Evolutionary conservation across 129 eudicot genomes (phyloP).

Genomic region (Artemisia annua): DNA sequence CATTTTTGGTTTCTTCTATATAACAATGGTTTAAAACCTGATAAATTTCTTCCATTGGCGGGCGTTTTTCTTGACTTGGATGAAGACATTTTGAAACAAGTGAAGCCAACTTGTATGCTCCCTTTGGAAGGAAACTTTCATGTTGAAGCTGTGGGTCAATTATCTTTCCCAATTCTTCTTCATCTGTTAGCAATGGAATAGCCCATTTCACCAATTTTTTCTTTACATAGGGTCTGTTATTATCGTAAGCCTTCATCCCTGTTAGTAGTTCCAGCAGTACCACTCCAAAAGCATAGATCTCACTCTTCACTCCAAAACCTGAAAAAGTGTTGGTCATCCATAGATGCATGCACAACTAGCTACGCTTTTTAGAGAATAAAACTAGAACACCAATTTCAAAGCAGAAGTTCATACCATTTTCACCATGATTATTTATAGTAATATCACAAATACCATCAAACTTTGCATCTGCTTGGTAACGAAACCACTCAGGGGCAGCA

Average conservation of each 20-base stretch:
- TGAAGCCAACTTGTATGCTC: slow-evolving; percentile 16
- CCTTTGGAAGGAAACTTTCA: slow-evolving; percentile 2
- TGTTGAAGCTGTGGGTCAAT: slow-evolving; percentile 27
- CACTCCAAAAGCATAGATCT: slow-evolving; percentile 45
- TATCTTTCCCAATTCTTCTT: slow-evolving; percentile 8
- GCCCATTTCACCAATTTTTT: slow-evolving; percentile 30
- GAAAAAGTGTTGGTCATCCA: too few relatives aligned
- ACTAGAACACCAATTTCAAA: too few relatives aligned
- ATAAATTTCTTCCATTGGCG: slow-evolving; percentile 21
- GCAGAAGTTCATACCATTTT: too few relatives aligned
- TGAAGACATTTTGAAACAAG: slow-evolving; percentile 23
- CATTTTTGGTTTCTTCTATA: not conserved
- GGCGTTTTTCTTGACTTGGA: slow-evolving; percentile 4
- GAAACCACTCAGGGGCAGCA: slow-evolving; percentile 34
- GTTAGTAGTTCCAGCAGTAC: slow-evolving; percentile 38
- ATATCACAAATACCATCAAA: too few relatives aligned
- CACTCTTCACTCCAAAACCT: slow-evolving; percentile 28
- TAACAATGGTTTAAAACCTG: slow-evolving; percentile 16
- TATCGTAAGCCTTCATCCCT: slow-evolving; percentile 35
- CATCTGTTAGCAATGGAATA: slow-evolving; percentile 18
- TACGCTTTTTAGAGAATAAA: too few relatives aligned
- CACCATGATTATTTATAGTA: too few relatives aligned
- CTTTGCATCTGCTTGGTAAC: slow-evolving; percentile 26
- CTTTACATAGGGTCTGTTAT: slow-evolving; percentile 27
- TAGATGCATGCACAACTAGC: too few relatives aligned